Conservation (phyloP, 2,329 filamentous ascomycete genomes). For the Endocalyx cinctus region DNA sequence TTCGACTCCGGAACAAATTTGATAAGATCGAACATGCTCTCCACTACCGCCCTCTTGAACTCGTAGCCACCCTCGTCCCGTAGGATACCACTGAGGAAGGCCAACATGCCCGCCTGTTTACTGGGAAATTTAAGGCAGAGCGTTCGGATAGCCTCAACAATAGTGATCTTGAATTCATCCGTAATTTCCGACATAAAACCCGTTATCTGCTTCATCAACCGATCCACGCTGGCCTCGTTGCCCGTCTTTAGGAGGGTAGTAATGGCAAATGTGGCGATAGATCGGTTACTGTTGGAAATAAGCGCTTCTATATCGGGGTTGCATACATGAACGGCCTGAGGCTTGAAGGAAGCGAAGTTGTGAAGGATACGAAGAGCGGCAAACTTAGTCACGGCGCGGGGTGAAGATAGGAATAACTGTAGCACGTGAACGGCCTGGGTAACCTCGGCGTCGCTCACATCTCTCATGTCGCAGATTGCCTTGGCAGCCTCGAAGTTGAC, state of each 20-base stretch:
- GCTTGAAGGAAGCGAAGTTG: constrained; percentile 95
- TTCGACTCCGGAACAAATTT: constrained; percentile 93
- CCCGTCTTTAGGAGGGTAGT: constrained; percentile 97
- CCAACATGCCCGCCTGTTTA: constrained; percentile 97
- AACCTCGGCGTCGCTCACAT: constrained; percentile 88
- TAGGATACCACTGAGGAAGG: constrained; percentile 94
- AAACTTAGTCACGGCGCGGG: constrained; percentile 94
- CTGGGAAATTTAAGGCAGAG: constrained; percentile 95
- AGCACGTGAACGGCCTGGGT: constrained; percentile 90
- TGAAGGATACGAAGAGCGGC: constrained; percentile 94
- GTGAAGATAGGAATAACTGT: constrained; percentile 94
- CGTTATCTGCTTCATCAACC: constrained; percentile 97
- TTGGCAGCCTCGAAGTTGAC: constrained; percentile 99
- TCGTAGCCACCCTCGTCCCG: constrained; percentile 97
- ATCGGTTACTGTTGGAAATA: constrained; percentile 95
- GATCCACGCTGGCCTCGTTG: constrained; percentile 94
- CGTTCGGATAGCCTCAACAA: constrained; percentile 95
- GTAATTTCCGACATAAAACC: constrained; percentile 99
- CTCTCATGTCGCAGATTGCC: constrained; percentile 91
- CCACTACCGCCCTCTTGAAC: constrained; percentile 95
- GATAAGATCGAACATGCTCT: constrained; percentile 99
- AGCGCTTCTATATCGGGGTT: constrained; percentile 97
- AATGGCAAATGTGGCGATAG: constrained; percentile 96
- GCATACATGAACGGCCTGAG: constrained; percentile 83
- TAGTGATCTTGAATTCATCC: constrained; percentile 99